Base-by-base conservation (phyloP, 768 basidiomycete genomes). In the Leccinum olivaceopallidum region DNA sequence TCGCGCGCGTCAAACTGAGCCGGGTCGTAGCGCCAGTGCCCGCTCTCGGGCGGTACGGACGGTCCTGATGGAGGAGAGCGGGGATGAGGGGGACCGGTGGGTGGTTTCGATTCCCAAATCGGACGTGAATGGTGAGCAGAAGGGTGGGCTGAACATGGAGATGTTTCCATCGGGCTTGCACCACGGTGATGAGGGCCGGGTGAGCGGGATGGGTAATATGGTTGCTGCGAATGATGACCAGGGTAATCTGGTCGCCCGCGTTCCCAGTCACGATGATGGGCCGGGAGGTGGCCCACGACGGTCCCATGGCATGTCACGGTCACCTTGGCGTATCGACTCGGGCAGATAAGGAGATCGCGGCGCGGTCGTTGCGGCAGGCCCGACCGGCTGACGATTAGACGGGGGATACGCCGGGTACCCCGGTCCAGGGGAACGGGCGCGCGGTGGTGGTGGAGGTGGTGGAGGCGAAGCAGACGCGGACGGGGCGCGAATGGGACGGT, bases 41-140 rank as follows among this genome's bases (percentile, higher is more conserved):
- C 26, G 26, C 26, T 26, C 26, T 26, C 26, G 26, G 77, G 76
- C 32, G 75, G 77, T 8, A 71, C 72, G 6, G 73, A 68, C 13
- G 73, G 73, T 48, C 74, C 75, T 5, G 75, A 65, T 8, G 76
- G 75, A 56, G 75, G 73, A 2, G 77, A 69, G 13, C 71, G 72
- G 28, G 69, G 67, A 5, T 65, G 72, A 50, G 71, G 64, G 3
- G 70, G 71, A 28, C 72, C 70, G 7, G 69, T 59, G 1, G 78
- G 71, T 3, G 82, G 84, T 68, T 85, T 87, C 32, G 81, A 73
- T 16, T 89, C 89, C 88, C 87, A 89, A 66, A 85, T 84, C 7
- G 80, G 69, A 16, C 78, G 69, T 0, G 74, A n/a, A 24, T 70
- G 68, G 9, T 65, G 72, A 5, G 76, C 67, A 34, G 57, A 18